Percentiles rank a stretch among this genome's conserved stretches.
phyloP scores from a whole-genome alignment of 192 early-diverging fungal genomes.

The Gryganskiella cystojenkinii region DNA sequence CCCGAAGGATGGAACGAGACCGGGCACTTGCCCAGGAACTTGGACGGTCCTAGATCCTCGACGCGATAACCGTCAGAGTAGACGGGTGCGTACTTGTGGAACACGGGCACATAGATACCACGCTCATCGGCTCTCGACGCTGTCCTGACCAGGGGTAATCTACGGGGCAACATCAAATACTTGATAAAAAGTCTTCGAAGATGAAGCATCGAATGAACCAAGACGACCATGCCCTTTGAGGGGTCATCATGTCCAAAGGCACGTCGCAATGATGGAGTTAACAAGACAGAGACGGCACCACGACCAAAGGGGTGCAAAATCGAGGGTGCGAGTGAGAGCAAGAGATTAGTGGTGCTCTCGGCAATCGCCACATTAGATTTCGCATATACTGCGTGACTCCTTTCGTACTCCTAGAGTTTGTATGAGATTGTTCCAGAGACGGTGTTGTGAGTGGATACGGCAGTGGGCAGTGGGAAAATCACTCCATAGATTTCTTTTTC shows the following conservation, averaged over 20 bases:
- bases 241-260: conserved; percentile 17
- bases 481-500: neutral
- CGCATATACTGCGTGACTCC: conserved; percentile 3
- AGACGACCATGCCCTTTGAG: conserved; percentile 1
- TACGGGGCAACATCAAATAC: conserved; percentile 51
- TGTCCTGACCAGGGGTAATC: conserved; percentile 28
- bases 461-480: neutral
- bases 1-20: conserved; percentile 25
- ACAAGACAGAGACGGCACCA: conserved; percentile 1
- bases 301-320: conserved; percentile 14
- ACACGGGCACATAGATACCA: conserved; percentile 44
- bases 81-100: conserved; percentile 43
- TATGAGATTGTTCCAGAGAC: too few relatives aligned
- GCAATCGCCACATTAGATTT: conserved; percentile 22
- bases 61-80: conserved; percentile 52
- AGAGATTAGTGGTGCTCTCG: conserved; percentile 6
- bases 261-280: conserved; percentile 16
- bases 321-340: conserved; percentile 7
- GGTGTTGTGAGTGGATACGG: neutral
- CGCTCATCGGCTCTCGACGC: conserved; percentile 31
- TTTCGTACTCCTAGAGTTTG: conserved; percentile 25
- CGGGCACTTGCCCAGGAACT: conserved; percentile 53
- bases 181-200: conserved; percentile 41
- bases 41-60: conserved; percentile 52
- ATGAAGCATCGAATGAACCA: conserved; percentile 9